A percentile compares a stretch with the other conserved stretches of the same genome.
These are phyloP conservation scores for Naegleria lovaniensis DNA, from an alignment of 208 protist species.

Conservation along the genomic window DNA sequence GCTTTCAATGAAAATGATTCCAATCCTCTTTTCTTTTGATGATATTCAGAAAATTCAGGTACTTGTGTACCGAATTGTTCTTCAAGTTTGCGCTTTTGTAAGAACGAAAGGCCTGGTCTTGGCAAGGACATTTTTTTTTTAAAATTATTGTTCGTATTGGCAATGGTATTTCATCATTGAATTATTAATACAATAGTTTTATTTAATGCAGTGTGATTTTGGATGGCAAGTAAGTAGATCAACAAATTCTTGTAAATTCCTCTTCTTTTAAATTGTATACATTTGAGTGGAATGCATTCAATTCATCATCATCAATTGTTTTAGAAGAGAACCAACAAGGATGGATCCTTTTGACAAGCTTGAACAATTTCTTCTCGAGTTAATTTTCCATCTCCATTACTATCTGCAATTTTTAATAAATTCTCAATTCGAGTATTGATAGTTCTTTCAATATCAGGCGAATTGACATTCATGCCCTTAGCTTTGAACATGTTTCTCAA, in stretches of 20 bases:
- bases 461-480: background rate
- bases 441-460: background rate
- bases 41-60: background rate
- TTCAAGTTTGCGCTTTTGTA: background rate
- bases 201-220: too few species aligned
- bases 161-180: too few species aligned
- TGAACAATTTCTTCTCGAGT: conserved; percentile 7
- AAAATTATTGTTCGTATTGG: too few species aligned
- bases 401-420: conserved; percentile 12
- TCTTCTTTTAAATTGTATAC: too few species aligned
- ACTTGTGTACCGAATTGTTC: background rate
- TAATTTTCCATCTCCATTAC: conserved; percentile 1
- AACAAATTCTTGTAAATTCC: too few species aligned
- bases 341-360: conserved; percentile 19
- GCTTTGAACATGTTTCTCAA: conserved; percentile 23
- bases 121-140: background rate
- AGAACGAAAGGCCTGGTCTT: background rate
- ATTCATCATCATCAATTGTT: too few species aligned
- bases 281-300: too few species aligned
- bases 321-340: conserved; percentile 1
- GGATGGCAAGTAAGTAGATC: too few species aligned
- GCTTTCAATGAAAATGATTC: background rate
- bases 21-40: background rate
- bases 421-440: conserved; percentile 16
- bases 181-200: too few species aligned